Evolutionary conservation across 768 basidiomycete genomes (phyloP).

Genomic region (Tephrocybe sp.): DNA sequence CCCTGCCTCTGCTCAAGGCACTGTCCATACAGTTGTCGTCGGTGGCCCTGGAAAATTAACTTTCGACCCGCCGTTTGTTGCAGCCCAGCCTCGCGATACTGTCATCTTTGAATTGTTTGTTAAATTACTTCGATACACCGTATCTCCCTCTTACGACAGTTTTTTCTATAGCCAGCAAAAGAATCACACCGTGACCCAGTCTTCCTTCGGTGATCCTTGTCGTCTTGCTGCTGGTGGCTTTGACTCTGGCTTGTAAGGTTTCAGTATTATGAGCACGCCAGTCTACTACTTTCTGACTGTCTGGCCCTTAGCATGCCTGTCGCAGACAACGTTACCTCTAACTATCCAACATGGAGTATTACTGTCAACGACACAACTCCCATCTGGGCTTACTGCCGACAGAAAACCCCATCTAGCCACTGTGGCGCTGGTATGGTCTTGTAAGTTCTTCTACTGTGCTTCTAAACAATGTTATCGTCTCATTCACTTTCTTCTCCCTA

Average conservation of each 20-base stretch:
- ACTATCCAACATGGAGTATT: constrained; percentile 53
- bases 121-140: background rate
- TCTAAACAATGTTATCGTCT: background rate
- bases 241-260: constrained; percentile 54
- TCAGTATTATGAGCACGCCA: background rate
- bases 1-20: constrained; percentile 42
- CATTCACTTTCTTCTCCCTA: constrained; percentile 11
- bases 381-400: constrained; percentile 53
- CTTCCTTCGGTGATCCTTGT: constrained; percentile 60
- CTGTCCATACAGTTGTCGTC: constrained; percentile 51
- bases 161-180: constrained; percentile 46
- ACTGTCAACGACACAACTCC: constrained; percentile 58
- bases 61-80: constrained; percentile 48
- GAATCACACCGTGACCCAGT: constrained; percentile 68
- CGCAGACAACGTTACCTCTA: constrained; percentile 31
- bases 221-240: constrained; percentile 43
- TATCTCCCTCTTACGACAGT: background rate
- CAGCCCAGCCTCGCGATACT: constrained; percentile 50
- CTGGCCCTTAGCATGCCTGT: constrained; percentile 39
- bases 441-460: constrained; percentile 24
- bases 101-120: constrained; percentile 61
- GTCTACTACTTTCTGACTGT: background rate
- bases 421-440: constrained; percentile 57
- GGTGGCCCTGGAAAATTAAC: constrained; percentile 45
- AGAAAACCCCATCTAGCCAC: constrained; percentile 35